Conservation (phyloP, 177 flowering plant genomes). For the Vitis hybrid region DNA sequence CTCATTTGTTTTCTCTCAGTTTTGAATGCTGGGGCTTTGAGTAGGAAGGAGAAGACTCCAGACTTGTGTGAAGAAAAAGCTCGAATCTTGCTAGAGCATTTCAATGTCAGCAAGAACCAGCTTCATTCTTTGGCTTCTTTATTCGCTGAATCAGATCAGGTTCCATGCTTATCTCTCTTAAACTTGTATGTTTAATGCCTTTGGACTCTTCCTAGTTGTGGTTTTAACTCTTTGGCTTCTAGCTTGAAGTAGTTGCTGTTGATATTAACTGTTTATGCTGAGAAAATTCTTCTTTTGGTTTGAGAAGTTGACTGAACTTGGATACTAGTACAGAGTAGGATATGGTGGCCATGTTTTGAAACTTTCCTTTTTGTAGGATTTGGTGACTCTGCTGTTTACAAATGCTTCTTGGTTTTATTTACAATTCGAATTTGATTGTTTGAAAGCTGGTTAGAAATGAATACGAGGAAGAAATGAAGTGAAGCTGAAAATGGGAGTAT, state of each 20-base stretch:
- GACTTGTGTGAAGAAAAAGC: conserved; percentile 30
- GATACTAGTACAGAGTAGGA: not conserved
- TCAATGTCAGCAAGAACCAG: conserved; percentile 59
- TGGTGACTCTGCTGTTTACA: not conserved
- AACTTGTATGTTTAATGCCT: not conserved
- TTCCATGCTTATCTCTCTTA: conserved; percentile 12
- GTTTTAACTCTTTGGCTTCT: conserved; percentile 3
- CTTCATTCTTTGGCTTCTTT: conserved; percentile 44
- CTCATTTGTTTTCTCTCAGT: conserved; percentile 34
- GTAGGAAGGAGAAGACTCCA: conserved; percentile 17
- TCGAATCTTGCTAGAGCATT: conserved; percentile 33
- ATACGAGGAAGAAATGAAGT: not conserved
- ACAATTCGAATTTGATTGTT: not conserved
- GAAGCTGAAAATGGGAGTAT: not conserved
- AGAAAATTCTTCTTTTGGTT: not conserved
- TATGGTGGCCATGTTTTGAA: not conserved
- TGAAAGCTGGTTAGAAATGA: not conserved
- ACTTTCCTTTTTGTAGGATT: not conserved
- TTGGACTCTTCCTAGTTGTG: not conserved
- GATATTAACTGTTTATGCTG: not conserved
- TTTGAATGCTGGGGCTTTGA: conserved; percentile 18
- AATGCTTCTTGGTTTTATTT: not conserved
- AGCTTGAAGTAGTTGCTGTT: not conserved
- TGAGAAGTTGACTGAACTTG: not conserved
- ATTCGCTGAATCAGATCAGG: conserved; percentile 54